phyloP scores from a whole-genome alignment of 768 basidiomycete species.

The Kwoniella newhampshirensis region DNA sequence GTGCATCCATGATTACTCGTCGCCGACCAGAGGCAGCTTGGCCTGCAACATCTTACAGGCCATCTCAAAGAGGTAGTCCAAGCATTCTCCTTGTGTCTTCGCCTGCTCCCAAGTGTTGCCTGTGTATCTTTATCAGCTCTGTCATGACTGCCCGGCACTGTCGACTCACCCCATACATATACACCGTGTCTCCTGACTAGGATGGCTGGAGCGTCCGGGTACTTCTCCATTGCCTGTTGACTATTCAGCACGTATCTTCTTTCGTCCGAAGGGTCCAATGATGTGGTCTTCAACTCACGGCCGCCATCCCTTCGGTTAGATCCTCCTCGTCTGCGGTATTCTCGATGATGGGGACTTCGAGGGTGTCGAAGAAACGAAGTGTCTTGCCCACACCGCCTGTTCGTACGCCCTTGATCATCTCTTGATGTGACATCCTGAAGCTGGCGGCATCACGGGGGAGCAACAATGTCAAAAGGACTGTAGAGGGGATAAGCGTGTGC shows the following conservation, averaged over 20 bases:
- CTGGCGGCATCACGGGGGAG: constrained; percentile 63
- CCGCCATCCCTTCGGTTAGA: constrained; percentile 81
- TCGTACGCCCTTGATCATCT: constrained; percentile 92
- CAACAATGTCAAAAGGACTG: constrained; percentile 76
- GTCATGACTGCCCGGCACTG: constrained; percentile 51
- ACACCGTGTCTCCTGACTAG: constrained; percentile 77
- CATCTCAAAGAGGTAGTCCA: constrained; percentile 88
- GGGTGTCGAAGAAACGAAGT: constrained; percentile 78
- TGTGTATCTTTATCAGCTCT: constrained; percentile 9
- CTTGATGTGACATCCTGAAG: constrained; percentile 82
- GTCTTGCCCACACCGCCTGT: constrained; percentile 72
- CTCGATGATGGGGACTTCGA: constrained; percentile 82
- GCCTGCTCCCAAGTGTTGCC: constrained; percentile 76
- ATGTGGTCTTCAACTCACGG: too few species aligned
- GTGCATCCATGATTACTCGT: too few species aligned
- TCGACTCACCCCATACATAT: constrained; percentile 74
- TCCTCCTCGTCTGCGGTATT: constrained; percentile 91
- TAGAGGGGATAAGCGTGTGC: not conserved
- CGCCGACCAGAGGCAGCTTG: constrained; percentile 40
- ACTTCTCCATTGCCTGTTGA: constrained; percentile 66
- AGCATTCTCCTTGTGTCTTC: constrained; percentile 85
- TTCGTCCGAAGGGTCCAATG: too few species aligned
- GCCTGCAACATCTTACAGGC: constrained; percentile 44
- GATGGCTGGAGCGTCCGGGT: constrained; percentile 74
- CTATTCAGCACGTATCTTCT: too few species aligned